These are phyloP conservation scores for Aspergillus wentii DNA, from an alignment of 495 filamentous ascomycete genomes.

Conservation along the genomic window DNA sequence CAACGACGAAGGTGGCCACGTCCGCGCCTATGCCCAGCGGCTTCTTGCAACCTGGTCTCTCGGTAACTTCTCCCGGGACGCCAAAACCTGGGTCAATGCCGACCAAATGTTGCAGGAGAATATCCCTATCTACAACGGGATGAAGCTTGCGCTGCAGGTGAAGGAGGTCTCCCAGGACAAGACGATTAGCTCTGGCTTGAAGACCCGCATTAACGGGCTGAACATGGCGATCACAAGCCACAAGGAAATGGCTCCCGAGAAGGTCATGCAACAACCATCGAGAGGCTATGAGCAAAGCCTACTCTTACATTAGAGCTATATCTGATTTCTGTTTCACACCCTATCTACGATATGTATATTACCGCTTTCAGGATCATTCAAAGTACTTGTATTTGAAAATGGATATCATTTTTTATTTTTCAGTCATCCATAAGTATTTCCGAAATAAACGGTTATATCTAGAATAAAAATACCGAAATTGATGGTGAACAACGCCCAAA, in stretches of 20 bases:
- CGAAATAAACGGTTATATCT: too few species aligned
- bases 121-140: constrained; percentile 26
- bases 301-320: constrained; percentile 9
- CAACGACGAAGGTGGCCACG: constrained; percentile 26
- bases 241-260: constrained; percentile 17
- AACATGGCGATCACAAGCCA: constrained; percentile 12
- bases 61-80: constrained; percentile 14
- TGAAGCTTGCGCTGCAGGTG: constrained; percentile 21
- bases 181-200: constrained; percentile 9
- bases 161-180: constrained; percentile 10
- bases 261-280: constrained; percentile 8
- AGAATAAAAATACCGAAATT: constrained; percentile 2
- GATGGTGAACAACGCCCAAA: constrained; percentile 1
- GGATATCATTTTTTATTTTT: constrained; percentile 8
- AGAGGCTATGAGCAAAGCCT: constrained; percentile 12
- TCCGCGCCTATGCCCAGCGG: constrained; percentile 31
- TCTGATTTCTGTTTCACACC: neutral
- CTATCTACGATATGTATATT: constrained; percentile 21
- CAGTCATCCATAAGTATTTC: neutral
- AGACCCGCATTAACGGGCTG: constrained; percentile 15
- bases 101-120: constrained; percentile 23
- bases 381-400: constrained; percentile 17
- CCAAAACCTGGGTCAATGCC: constrained; percentile 7
- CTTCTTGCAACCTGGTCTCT: constrained; percentile 24
- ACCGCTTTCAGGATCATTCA: constrained; percentile 9